Base-by-base conservation (phyloP, 495 filamentous ascomycete genomes). In the Penicillium manginii region DNA sequence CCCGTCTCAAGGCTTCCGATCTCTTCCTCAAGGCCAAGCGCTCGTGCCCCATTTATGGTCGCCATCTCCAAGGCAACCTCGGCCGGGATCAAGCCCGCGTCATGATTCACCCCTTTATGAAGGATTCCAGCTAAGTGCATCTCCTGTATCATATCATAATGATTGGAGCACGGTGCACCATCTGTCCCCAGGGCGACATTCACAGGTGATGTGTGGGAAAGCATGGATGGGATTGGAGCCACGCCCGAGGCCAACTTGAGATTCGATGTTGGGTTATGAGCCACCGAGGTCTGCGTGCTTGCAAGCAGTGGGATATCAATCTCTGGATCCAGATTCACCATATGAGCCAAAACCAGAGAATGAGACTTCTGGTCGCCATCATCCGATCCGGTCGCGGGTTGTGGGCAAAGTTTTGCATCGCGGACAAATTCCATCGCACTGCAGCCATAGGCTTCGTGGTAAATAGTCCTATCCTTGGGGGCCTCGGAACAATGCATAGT, bases 101-200 rank as follows among this genome's bases (percentile, higher is more conserved):
- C 68, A 26, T 69, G 65, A 11, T 61, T 63, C 4, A 65, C 62
- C 2, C 72, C 74, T 57, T 78, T 78, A 57, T 78, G 75, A 23
- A 78, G 60, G 17, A 78, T 77, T 5, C 52, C 68, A 0, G 74
- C 71, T 14, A 78, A 47, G 45, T 73, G 73, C 71, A 76, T 75
- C 37, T 78, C 75, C 50, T 75, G 73, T 17, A 78, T 60, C 53
- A 78, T 62, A 49, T 78, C 75, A 49, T 72, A 70, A 18, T 73
- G 69, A 59, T 78, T 78, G 29, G 66, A 67, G 55, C 75, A 78
- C 4, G 75, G 75, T 10, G 74, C 75, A 2, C 75, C 75, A 37
- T 78, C 72, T 12, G 76, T 77, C 18, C 69, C 75, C 6, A 77
- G 50, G 6, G 64, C 69, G 4, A 73, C 73, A 31, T 73, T 78